Evolutionary conservation across 192 early-diverging fungal genomes (phyloP).

Genomic region (Linnemannia elongata): DNA sequence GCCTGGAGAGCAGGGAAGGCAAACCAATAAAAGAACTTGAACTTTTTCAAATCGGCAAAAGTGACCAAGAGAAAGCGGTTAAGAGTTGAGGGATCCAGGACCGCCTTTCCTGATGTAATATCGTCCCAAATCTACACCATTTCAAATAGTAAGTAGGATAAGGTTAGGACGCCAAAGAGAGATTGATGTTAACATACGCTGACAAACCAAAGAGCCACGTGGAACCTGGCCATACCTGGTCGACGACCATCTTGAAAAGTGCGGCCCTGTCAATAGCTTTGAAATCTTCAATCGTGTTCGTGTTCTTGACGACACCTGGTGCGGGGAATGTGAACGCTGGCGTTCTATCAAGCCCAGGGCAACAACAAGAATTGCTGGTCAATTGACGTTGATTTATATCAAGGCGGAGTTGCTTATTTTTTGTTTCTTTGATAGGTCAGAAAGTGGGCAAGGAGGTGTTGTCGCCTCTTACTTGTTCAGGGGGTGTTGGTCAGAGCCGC

Average conservation of each 20-base stretch:
- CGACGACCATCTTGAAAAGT: conserved; percentile 69
- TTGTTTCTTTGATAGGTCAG: neutral
- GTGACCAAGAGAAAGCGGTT: conserved; percentile 84
- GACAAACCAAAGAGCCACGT: neutral
- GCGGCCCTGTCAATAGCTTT: conserved; percentile 81
- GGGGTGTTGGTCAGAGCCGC: conserved; percentile 14
- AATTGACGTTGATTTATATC: neutral
- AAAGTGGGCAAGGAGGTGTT: neutral
- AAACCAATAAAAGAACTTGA: conserved; percentile 96
- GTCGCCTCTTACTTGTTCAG: conserved; percentile 12
- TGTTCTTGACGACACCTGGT: conserved; percentile 81
- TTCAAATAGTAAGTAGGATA: conserved; percentile 13
- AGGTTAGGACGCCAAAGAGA: neutral
- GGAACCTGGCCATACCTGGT: conserved; percentile 61
- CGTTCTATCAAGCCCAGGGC: conserved; percentile 10
- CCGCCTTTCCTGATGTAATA: conserved; percentile 75
- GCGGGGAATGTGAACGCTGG: conserved; percentile 62
- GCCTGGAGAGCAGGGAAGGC: conserved; percentile 90
- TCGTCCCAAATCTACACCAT: conserved; percentile 74
- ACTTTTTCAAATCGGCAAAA: conserved; percentile 98
- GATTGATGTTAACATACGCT: neutral
- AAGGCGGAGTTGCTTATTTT: neutral
- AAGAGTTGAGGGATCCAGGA: conserved; percentile 74
- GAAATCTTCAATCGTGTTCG: conserved; percentile 97
- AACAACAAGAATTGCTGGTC: neutral